A percentile compares a stretch with the other conserved stretches of the same genome.
These are phyloP conservation scores for Gonapodya prolifera DNA, from an alignment of 192 early-diverging fungal genomes.

Conservation along the genomic window DNA sequence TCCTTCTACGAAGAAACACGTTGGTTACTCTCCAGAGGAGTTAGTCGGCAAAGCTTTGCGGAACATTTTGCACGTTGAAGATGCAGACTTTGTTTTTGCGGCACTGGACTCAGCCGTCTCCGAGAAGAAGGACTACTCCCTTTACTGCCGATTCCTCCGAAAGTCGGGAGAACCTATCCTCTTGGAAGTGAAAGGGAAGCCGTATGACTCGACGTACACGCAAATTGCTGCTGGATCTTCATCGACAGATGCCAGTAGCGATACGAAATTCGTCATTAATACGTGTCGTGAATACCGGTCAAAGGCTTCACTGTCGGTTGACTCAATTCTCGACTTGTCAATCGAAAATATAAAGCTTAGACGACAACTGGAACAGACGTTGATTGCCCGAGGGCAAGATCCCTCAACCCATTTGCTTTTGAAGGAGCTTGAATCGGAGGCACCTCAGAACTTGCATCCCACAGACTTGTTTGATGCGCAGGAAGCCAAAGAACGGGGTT, in stretches of 20 bases:
- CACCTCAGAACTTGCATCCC: not conserved
- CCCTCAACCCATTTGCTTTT: not conserved
- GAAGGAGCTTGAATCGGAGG: conserved; percentile 1
- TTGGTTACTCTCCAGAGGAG: conserved; percentile 16
- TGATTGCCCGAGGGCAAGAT: conserved; percentile 1
- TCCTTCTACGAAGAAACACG: conserved; percentile 12
- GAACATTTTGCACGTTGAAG: conserved; percentile 17
- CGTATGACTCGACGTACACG: conserved; percentile 2
- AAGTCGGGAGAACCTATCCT: conserved; percentile 19
- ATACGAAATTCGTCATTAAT: conserved; percentile 6
- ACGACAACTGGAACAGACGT: conserved; percentile 12
- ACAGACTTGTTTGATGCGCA: not conserved
- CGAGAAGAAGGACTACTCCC: conserved; percentile 6
- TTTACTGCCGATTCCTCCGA: conserved; percentile 15
- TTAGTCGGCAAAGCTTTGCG: conserved; percentile 12
- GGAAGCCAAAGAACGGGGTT: conserved; percentile 2
- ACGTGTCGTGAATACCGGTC: conserved; percentile 18
- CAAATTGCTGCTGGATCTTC: conserved; percentile 4
- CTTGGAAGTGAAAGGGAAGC: conserved; percentile 20
- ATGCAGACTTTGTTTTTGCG: conserved; percentile 5
- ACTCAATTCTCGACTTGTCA: conserved; percentile 21
- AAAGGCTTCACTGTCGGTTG: conserved; percentile 17
- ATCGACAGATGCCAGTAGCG: not conserved
- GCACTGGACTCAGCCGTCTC: not conserved
- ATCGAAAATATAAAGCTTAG: conserved; percentile 23